Base-by-base conservation (phyloP, 2,329 filamentous ascomycete species). In the Coniochaeta sp. region DNA sequence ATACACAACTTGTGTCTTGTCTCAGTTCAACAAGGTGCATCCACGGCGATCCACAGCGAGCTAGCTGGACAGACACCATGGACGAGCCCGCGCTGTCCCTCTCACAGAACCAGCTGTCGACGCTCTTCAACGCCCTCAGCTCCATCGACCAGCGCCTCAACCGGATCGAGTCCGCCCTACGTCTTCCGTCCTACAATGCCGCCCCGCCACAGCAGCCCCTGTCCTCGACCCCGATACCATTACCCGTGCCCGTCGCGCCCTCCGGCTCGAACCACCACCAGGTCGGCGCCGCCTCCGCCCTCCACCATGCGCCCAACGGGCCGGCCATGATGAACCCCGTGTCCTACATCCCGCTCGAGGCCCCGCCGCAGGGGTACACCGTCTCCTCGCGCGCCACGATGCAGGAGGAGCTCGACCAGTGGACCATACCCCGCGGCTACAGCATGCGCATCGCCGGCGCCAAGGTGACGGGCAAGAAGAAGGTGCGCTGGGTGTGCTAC, bases 371-470 rank as follows among this genome's bases (percentile, higher is more conserved):
- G 59, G 71, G 71, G 62, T 73, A 68, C 60, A 65, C 68, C 54
- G 68, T 74, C 58, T 65, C 68, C 1, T 71, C 67, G 17, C 70
- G 72, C 16, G 67, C 67, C 28, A 65, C 67, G 47, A 72, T 74
- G 66, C 72, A 74, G 61, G 70, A 72, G 28, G 71, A 73, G 66
- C 71, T 74, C 1, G 72, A 74, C 65, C 58, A 63, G 55, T 74
- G 67, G 68, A 74, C 72, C 24, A 67, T 74, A 22, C 71, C 71
- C 10, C 71, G 71, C 44, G 72, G 72, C 38, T 74, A 74, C 65
- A 72, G 70, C 65, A 72, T 74, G 72, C 72, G 72, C 63, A 73
- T 74, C 66, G 72, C 71, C 58, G 72, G 72, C 54, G 72, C 71
- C 38, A 72, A 72, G 16, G 70, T 71, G 34, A 70, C 71, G 57